Percentiles rank a stretch among this genome's conserved stretches.
Conservation (phyloP, 306 rosid species). For the Prunus mongolica region DNA sequence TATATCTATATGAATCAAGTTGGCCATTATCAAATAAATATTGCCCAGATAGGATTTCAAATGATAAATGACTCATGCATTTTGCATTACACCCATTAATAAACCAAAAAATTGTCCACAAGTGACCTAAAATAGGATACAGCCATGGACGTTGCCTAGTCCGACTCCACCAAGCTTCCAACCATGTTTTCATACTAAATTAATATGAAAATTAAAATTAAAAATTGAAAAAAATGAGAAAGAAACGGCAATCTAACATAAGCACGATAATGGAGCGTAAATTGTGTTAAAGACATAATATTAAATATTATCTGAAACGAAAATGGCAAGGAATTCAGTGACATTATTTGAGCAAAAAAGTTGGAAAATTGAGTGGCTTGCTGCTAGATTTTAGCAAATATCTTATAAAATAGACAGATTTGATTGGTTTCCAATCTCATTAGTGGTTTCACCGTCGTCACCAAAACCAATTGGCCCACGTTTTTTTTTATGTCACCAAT, state of each 20-base stretch:
- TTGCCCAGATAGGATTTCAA: neutral
- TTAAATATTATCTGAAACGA: too few relatives aligned
- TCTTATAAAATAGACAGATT: neutral
- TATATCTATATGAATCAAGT: neutral
- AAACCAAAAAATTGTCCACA: neutral
- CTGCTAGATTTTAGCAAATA: neutral
- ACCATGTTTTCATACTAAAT: too few relatives aligned
- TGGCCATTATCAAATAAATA: neutral
- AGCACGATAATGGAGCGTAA: accelerated
- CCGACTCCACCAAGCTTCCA: too few relatives aligned
- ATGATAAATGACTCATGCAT: neutral
- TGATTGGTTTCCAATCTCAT: neutral
- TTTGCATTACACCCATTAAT: neutral
- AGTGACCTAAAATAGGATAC: neutral
- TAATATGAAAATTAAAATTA: too few relatives aligned
- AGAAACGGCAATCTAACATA: too few relatives aligned
- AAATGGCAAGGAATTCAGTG: too few relatives aligned
- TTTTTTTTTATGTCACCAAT: neutral
- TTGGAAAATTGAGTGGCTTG: neutral
- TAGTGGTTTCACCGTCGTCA: neutral
- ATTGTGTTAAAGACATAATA: too few relatives aligned
- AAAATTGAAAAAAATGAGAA: too few relatives aligned
- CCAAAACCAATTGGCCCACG: neutral
- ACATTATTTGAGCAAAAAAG: too few relatives aligned
- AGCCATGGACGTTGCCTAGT: too few relatives aligned